Base-by-base conservation (phyloP, 805 yeast genomes). In the Saturnispora gosingensis region DNA sequence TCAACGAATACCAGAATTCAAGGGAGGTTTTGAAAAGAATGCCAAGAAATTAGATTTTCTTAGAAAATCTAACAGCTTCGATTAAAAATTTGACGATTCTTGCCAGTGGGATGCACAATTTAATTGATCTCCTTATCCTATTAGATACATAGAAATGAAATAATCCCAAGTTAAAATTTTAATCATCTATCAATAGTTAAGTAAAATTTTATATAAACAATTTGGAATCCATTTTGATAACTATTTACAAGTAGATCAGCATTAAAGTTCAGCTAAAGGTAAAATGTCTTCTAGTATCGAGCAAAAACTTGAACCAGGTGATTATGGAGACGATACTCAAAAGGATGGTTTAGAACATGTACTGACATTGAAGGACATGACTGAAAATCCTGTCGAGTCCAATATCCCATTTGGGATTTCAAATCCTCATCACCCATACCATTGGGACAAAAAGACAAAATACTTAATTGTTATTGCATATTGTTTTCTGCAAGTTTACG, bases 371-470 rank as follows among this genome's bases (percentile, higher is more conserved):
- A 54, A 52, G 25, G 60, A 56, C 48, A 51, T 65, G 9, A 53
- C 59, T 7, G 61, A 59, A 32, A 59, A 64, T 42, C 67, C 67
- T 16, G 54, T 59, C 4, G 68, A 64, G 49, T 60, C 67, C 10
- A 53, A 61, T n/a, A 59, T 64, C 5, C 55, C 63, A 20, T 61
- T 58, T 48, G 49, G 64, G 8, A 38, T 57, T 16, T 63, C 59
- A 30, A 67, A 66, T 48, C 64, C 63, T 40, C 59, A 61, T 54
- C 71, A 67, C 51, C 71, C 71, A 22, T 58, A 42, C 49, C 64
- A 66, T 54, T 67, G 71, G 71, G 49, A 59, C 11, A 16, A 49
- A 7, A 56, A 57, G 50, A 27, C 51, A 25, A 67, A 64, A 51
- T 65, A 63, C 53, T 35, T 49, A 3, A 59, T 67, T 48, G 58